Base-by-base conservation (phyloP, 305 asterid species). In the Fraxinus sp. region DNA sequence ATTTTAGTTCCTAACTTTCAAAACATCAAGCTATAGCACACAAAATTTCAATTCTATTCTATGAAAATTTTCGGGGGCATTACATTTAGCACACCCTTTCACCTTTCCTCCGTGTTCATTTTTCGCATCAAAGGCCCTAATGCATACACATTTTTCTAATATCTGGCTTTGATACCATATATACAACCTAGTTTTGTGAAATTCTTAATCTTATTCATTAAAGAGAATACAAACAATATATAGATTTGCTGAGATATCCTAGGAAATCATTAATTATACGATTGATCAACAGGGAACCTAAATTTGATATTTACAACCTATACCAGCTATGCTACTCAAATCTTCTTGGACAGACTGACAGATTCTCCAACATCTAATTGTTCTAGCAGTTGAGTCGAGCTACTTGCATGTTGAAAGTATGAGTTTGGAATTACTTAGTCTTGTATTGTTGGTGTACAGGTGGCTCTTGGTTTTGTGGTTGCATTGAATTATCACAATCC, bases 401-500 rank as follows among this genome's bases (percentile, higher is more conserved):
- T 57, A 80, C 41, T 30, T 14, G 41, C 81, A 74, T 75, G 66
- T 78, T 32, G 66, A 77, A 83, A 49, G 0, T 24, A 22, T 78
- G 68, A 22, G 22, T 79, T 52, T 83, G 78, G 39, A 66, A 82
- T 75, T 82, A 37, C 35, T 20, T 83, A 78, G 71, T 70, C 30
- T 7, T 79, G 20, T 80, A 79, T 72, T 77, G 64, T 2, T 20
- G 41, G 68, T 85, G 73, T 79, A 80, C 91, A 95, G 98, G 97
- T 96, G 83, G 97, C 96, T 33, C 78, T 95, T 82, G 99, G 98
- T 80, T 80, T 93, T 79, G 98, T 96, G 78, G 91, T 93, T 88
- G 98, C 97, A 66, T 89, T 94, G 88, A 88, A 96, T 85, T 96
- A 96, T 90, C 91, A 81, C 49, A 96, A 95, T 86, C 97, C 99